Evolutionary conservation across 306 rosid species (phyloP).

Genomic region (Begonia peltatifolia): DNA sequence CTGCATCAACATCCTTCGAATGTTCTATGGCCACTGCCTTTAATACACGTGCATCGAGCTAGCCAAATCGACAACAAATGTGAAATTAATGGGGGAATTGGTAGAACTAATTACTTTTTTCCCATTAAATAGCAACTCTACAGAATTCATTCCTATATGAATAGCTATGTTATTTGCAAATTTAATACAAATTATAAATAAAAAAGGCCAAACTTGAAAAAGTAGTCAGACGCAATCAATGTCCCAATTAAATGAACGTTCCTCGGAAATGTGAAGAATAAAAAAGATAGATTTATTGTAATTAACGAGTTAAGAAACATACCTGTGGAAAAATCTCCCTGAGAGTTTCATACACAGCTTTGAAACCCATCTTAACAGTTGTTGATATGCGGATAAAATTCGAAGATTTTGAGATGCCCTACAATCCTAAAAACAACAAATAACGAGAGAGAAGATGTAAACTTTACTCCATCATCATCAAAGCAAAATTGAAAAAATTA

Average conservation of each 20-base stretch:
- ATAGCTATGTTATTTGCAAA: not conserved
- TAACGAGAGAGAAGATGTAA: too few relatives aligned
- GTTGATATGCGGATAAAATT: too few relatives aligned
- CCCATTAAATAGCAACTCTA: not conserved
- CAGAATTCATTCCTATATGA: too few relatives aligned
- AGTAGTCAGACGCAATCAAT: not conserved
- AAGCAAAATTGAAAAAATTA: too few relatives aligned
- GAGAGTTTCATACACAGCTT: slow-evolving; percentile 1
- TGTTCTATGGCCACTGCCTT: slow-evolving; percentile 84
- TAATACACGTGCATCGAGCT: slow-evolving; percentile 65
- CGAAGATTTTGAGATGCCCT: too few relatives aligned
- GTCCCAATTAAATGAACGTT: not conserved
- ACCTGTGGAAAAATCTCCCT: slow-evolving; percentile 10
- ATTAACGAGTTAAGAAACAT: not conserved
- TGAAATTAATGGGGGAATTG: not conserved
- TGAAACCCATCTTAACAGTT: slow-evolving; percentile 3
- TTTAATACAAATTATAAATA: slow-evolving; percentile 1
- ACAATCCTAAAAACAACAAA: too few relatives aligned
- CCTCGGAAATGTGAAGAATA: not conserved
- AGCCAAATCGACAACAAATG: not conserved
- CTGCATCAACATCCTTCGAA: slow-evolving; percentile 53
- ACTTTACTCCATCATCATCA: too few relatives aligned
- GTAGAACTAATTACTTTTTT: not conserved
- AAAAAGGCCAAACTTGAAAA: not conserved
- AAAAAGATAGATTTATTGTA: not conserved